These are phyloP conservation scores for Athelia psychrophila DNA, from an alignment of 1,284 basidiomycete genomes.

Conservation along the genomic window DNA sequence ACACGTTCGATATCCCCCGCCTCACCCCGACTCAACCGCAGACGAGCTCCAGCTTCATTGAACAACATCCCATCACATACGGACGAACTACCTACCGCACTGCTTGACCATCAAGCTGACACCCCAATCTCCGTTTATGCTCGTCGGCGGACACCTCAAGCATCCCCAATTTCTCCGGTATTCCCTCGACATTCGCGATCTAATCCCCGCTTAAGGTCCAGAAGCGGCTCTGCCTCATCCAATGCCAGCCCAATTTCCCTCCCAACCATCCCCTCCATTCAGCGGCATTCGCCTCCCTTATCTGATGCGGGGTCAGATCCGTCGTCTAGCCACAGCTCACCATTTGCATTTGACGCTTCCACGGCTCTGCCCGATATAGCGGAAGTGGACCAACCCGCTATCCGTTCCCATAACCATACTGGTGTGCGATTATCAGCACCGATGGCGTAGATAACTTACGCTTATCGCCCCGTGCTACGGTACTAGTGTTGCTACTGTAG, in stretches of 20 bases:
- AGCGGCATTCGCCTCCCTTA: neutral
- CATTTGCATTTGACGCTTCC: neutral
- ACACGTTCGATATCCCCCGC: neutral
- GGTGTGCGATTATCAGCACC: slow-evolving; percentile 42
- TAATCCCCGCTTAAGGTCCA: slow-evolving; percentile 8
- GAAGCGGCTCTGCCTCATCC: slow-evolving; percentile 32
- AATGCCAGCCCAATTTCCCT: slow-evolving; percentile 46
- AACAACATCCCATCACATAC: slow-evolving; percentile 11
- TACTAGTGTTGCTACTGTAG: too few species aligned
- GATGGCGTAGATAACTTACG: slow-evolving; percentile 10
- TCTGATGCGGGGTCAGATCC: neutral
- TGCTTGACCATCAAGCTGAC: slow-evolving; percentile 8
- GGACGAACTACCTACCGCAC: slow-evolving; percentile 3
- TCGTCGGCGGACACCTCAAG: slow-evolving; percentile 70
- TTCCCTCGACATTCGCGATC: slow-evolving; percentile 40
- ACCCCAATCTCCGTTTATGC: slow-evolving; percentile 77
- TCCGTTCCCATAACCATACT: slow-evolving; percentile 30
- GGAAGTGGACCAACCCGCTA: slow-evolving; percentile 24
- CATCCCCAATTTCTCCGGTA: slow-evolving; percentile 65
- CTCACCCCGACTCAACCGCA: slow-evolving; percentile 7
- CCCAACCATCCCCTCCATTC: slow-evolving; percentile 30
- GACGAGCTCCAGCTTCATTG: slow-evolving; percentile 22
- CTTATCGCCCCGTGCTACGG: neutral
- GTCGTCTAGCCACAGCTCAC: neutral
- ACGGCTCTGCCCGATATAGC: slow-evolving; percentile 24